phyloP scores from a whole-genome alignment of 2,329 filamentous ascomycete genomes.

The Penicillium sp. region DNA sequence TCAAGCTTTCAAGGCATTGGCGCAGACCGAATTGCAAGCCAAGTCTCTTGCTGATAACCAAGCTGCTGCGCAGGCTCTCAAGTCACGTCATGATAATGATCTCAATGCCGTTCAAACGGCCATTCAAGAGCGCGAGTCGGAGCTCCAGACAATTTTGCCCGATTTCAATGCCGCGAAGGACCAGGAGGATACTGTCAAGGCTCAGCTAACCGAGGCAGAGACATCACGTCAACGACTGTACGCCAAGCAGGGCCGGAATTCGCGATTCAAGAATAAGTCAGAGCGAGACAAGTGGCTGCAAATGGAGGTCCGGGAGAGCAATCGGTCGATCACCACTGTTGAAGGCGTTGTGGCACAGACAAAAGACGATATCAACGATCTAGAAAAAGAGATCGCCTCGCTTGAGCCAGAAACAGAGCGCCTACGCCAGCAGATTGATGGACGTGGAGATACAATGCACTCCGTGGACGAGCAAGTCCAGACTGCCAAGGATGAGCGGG shows the following conservation, averaged over 20 bases:
- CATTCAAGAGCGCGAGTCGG: constrained; percentile 73
- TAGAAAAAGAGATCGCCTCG: constrained; percentile 69
- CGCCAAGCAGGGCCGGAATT: constrained; percentile 86
- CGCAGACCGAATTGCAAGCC: constrained; percentile 81
- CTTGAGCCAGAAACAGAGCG: constrained; percentile 72
- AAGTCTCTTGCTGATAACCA: constrained; percentile 83
- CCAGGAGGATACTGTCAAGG: constrained; percentile 69
- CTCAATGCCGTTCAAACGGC: constrained; percentile 70
- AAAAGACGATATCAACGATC: constrained; percentile 73
- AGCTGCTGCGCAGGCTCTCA: constrained; percentile 71
- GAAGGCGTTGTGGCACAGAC: constrained; percentile 84
- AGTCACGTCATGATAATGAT: constrained; percentile 69
- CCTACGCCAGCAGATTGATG: constrained; percentile 72
- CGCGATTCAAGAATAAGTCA: constrained; percentile 81
- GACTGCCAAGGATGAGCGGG: constrained; percentile 73
- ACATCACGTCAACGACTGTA: constrained; percentile 75
- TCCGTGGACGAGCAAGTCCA: constrained; percentile 72
- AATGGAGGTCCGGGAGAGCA: constrained; percentile 77
- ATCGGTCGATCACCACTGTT: constrained; percentile 72
- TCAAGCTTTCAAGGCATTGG: constrained; percentile 74
- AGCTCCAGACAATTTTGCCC: constrained; percentile 74
- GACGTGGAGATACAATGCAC: constrained; percentile 73
- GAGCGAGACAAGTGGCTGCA: constrained; percentile 84
- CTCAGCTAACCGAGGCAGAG: constrained; percentile 74
- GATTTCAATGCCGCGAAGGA: constrained; percentile 71